Base-by-base conservation (phyloP, 2,329 filamentous ascomycete genomes). In the Curvularia sp. region DNA sequence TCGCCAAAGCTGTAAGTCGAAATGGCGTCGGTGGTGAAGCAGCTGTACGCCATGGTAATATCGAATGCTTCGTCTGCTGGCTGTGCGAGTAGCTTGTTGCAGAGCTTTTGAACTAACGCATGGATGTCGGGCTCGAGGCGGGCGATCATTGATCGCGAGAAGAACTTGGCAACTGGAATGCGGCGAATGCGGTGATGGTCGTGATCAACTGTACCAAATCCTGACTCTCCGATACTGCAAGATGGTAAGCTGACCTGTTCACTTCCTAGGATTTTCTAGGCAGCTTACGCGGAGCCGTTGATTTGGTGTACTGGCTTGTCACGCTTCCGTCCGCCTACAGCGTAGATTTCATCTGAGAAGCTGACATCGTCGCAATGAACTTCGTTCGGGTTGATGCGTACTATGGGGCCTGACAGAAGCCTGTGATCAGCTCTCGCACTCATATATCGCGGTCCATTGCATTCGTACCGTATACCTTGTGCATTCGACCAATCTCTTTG, bases 401-500 rank as follows among this genome's bases (percentile, higher is more conserved):
- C 64, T 10, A 76, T 72, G 1, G 73, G 73, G 0, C 72, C 72
- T 75, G 15, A 15, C n/a, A 39, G 24, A 33, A 5, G 9, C 26
- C 18, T 2, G 54, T 10, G n/a, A 46, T 53, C 9, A 28, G 12
- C 10, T 13, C 7, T 22, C 18, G 22, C 44, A 12, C 44, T 57
- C 15, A 24, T 39, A 6, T 8, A 1, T 4, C n/a, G 10, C 7
- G 43, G 22, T 9, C 9, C 1, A 13, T 38, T 6, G 8, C 18
- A 5, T 13, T 18, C 61, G 50, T 53, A 75, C 74, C 74, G 60
- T 78, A 79, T 55, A 65, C 61, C 42, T 71, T 60, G 55, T 80
- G 78, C 69, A 79, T 68, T 48, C 68, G 69, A 12, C 68, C 60
- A 30, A 79, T 75, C 58, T 75, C 63, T 30, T 69, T 74, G 0